Base-by-base conservation (phyloP, 2,329 filamentous ascomycete genomes). In the Aspergillus brunneoviolaceus region DNA sequence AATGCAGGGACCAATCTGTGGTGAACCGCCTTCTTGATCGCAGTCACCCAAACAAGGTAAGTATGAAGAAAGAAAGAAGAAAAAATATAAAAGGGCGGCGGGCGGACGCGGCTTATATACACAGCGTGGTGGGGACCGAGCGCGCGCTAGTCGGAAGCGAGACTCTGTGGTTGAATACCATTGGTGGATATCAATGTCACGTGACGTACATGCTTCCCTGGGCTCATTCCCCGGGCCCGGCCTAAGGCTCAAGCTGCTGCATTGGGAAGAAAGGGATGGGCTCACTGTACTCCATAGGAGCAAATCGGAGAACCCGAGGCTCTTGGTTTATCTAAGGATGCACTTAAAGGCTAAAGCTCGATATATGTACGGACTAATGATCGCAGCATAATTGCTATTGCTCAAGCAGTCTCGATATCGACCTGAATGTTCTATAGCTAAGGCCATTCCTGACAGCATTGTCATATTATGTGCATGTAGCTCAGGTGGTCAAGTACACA, bases 1-100 rank as follows among this genome's bases (percentile, higher is more conserved):
- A 84, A 84, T 84, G 82, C 78, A 83, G 81, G 80, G 77, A 77
- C 80, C 76, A 74, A 73, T 74, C 71, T 70, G 76, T 79, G 75
- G 76, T 75, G 69, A 69, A 70, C 73, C 76, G 73, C 73, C 72
- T 78, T 79, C 65, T 69, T 80, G 78, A 80, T 76, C 78, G 74
- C 76, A 71, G 73, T 70, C 73, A 77, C 76, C 75, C 74, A 77
- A 76, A 80, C 78, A 80, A 80, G 78, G 77, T 79, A 80, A 80
- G 78, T 80, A 80, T 80, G 78, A 80, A 77, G 77, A 80, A 76
- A 74, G 70, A 79, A 77, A 69, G 71, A 72, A 72, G 69, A 70
- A 69, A 69, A 67, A 66, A 57, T 51, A 9, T 14, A 64, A 73
- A 72, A 62, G 49, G 9, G 2, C 1, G 48, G 39, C 31, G 63